phyloP scores from a whole-genome alignment of 2,329 filamentous ascomycete genomes.

The Epichloe glyceriae region DNA sequence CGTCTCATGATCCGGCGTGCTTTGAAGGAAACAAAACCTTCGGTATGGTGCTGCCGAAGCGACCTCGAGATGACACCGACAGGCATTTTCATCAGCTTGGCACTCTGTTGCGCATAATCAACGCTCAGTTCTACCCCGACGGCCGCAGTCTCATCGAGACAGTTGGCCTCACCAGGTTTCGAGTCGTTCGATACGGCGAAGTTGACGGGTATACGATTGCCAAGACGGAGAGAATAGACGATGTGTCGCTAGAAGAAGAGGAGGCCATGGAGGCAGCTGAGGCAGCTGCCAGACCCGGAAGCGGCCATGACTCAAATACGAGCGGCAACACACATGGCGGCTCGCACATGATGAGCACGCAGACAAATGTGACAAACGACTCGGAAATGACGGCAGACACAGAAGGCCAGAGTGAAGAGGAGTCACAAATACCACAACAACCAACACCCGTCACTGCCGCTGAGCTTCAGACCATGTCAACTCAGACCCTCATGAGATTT shows the following conservation, averaged over 20 bases:
- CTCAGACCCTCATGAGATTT: slow-evolving; percentile 53
- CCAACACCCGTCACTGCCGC: background rate
- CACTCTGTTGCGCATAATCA: slow-evolving; percentile 64
- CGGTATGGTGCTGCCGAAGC: slow-evolving; percentile 70
- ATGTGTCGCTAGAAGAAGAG: slow-evolving; percentile 71
- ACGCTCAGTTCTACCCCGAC: slow-evolving; percentile 60
- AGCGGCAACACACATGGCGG: background rate
- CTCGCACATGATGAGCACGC: background rate
- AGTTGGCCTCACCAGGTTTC: slow-evolving; percentile 63
- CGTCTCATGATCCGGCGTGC: slow-evolving; percentile 76
- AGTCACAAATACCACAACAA: background rate
- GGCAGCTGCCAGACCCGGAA: slow-evolving; percentile 9
- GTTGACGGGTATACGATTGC: slow-evolving; percentile 69
- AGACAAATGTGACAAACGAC: background rate
- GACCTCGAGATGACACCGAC: slow-evolving; percentile 24
- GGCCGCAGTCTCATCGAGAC: slow-evolving; percentile 75
- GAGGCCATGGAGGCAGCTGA: slow-evolving; percentile 63
- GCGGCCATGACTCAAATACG: background rate
- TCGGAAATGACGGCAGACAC: background rate
- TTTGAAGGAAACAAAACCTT: slow-evolving; percentile 61
- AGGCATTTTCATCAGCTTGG: slow-evolving; percentile 57
- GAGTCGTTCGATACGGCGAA: slow-evolving; percentile 48
- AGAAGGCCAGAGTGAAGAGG: background rate
- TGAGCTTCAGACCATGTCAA: slow-evolving; percentile 42
- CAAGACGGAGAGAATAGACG: slow-evolving; percentile 64